A percentile compares a stretch with the other conserved stretches of the same genome.
phyloP scores from a whole-genome alignment of 192 early-diverging fungal genomes.

The Spizellomyces punctatus region DNA sequence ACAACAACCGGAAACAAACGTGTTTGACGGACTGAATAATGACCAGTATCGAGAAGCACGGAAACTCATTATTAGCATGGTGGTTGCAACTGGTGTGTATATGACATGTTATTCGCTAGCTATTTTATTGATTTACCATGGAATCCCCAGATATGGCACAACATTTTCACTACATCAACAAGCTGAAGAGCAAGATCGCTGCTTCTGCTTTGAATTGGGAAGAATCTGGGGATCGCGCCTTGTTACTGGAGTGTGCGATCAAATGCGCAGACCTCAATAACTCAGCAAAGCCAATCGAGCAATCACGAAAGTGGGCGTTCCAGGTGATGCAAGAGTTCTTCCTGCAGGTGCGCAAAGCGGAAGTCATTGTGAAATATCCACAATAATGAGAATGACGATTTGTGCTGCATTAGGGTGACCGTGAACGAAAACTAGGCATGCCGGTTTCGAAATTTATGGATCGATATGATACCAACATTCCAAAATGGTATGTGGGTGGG shows the following conservation, averaged over 20 bases:
- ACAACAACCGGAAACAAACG: slow-evolving; percentile 41
- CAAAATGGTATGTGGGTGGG: slow-evolving; percentile 52
- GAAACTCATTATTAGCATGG: slow-evolving; percentile 58
- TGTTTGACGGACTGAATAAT: slow-evolving; percentile 47
- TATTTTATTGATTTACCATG: slow-evolving; percentile 1
- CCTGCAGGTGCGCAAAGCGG: slow-evolving; percentile 38
- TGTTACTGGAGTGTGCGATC: slow-evolving; percentile 60
- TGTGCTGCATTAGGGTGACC: slow-evolving; percentile 45
- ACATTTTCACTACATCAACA: slow-evolving; percentile 64
- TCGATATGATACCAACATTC: slow-evolving; percentile 55
- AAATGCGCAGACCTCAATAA: slow-evolving; percentile 65
- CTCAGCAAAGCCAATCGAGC: slow-evolving; percentile 49
- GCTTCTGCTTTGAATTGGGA: slow-evolving; percentile 49
- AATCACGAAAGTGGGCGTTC: slow-evolving; percentile 50
- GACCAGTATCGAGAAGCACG: slow-evolving; percentile 50
- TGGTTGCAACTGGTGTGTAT: slow-evolving; percentile 55
- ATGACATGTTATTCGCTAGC: background rate
- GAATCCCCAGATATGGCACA: slow-evolving; percentile 51
- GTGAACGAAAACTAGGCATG: slow-evolving; percentile 50
- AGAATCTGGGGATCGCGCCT: slow-evolving; percentile 42
- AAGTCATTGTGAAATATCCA: background rate
- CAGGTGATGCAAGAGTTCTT: slow-evolving; percentile 65
- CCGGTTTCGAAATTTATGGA: slow-evolving; percentile 68
- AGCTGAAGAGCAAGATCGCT: slow-evolving; percentile 59
- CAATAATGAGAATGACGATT: no score